Percentiles rank a stretch among this genome's conserved stretches.
These are phyloP conservation scores for Xylogone sp. DNA, from an alignment of 2,329 filamentous ascomycete genomes.

Conservation along the genomic window DNA sequence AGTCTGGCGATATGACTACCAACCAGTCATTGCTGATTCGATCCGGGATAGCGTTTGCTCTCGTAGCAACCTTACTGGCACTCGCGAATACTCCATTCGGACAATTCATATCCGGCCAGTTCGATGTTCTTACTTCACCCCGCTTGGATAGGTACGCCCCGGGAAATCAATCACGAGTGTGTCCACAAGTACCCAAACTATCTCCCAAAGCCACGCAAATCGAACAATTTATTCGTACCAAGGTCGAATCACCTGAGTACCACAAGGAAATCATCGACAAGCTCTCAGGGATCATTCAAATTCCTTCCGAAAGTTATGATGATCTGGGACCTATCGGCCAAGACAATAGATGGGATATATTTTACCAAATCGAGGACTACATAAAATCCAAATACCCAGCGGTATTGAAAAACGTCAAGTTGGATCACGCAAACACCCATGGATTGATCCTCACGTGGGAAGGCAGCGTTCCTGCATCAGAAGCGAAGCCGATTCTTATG, in stretches of 20 bases:
- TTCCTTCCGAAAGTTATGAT: slow-evolving; percentile 51
- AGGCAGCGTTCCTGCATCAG: slow-evolving; percentile 39
- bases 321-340: slow-evolving; percentile 48
- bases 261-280: slow-evolving; percentile 4
- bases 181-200: background rate
- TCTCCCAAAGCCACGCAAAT: slow-evolving; percentile 1
- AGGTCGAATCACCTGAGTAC: slow-evolving; percentile 2
- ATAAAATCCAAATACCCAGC: slow-evolving; percentile 33
- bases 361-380: slow-evolving; percentile 43
- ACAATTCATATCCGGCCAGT: background rate
- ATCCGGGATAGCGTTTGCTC: background rate
- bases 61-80: background rate
- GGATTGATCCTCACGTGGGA: slow-evolving; percentile 57
- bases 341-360: slow-evolving; percentile 50
- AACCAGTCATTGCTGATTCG: background rate
- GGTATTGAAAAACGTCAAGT: slow-evolving; percentile 47
- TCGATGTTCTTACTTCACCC: background rate
- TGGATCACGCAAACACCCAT: slow-evolving; percentile 57
- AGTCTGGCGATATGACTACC: background rate
- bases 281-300: slow-evolving; percentile 39
- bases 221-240: slow-evolving; percentile 1
- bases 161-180: background rate
- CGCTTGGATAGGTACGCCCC: background rate
- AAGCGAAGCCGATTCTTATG: slow-evolving; percentile 47
- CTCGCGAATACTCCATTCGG: background rate